phyloP scores from a whole-genome alignment of 306 rosid species.

The Vigna reflexopilosa region DNA sequence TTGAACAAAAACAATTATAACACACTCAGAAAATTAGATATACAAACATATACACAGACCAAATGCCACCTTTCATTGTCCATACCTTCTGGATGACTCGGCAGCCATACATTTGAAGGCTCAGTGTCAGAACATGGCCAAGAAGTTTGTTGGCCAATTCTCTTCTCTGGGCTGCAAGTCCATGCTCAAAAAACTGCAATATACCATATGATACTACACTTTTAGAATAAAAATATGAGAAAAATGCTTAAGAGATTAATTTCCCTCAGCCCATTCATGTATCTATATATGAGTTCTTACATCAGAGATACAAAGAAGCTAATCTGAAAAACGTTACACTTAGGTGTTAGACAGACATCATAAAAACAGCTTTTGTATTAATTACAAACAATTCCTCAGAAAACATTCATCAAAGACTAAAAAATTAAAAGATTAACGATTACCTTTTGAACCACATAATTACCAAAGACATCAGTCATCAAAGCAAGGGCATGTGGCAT shows the following conservation, averaged over 20 bases:
- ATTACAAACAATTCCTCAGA: background rate
- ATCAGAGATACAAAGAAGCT: no score
- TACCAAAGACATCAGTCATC: constrained; percentile 98
- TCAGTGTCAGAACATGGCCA: constrained; percentile 79
- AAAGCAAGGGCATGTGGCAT: constrained; percentile 95
- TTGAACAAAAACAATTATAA: background rate
- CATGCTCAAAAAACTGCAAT: constrained; percentile 93
- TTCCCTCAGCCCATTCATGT: no score
- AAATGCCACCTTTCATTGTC: constrained; percentile 19
- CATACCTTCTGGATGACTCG: constrained; percentile 96
- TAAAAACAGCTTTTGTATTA: no score
- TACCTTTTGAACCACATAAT: constrained; percentile 97
- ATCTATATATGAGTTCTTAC: no score
- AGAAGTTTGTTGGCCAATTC: constrained; percentile 90
- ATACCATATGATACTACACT: background rate
- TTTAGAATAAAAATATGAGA: no score
- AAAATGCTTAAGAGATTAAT: no score
- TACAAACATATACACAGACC: constrained; percentile 3
- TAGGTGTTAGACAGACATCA: no score
- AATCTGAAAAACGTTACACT: no score
- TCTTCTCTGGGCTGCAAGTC: constrained; percentile 83
- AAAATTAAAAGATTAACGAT: constrained; percentile 9
- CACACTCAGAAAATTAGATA: constrained; percentile 20
- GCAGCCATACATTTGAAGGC: constrained; percentile 99
- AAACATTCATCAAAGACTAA: background rate